Evolutionary conservation across 2,329 filamentous ascomycete genomes (phyloP).

Genomic region (Phaeosphaeria sp.): DNA sequence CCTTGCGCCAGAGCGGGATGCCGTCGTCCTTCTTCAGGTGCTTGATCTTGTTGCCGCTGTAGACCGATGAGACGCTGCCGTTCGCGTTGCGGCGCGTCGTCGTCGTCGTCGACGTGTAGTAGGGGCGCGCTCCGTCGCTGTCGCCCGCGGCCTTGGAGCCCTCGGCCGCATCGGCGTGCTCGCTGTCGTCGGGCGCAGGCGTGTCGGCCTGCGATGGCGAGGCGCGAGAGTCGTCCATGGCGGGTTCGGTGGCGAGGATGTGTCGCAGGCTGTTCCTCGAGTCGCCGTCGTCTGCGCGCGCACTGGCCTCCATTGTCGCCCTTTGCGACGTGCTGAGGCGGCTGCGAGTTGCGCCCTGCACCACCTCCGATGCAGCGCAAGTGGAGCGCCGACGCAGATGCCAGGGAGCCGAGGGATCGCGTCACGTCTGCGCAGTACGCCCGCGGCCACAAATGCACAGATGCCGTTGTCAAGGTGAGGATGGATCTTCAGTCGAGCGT

Average conservation of each 20-base stretch:
- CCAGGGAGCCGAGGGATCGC: neutral
- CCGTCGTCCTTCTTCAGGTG: constrained; percentile 90
- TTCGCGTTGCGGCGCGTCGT: constrained; percentile 68
- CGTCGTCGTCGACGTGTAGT: constrained; percentile 58
- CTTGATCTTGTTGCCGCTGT: constrained; percentile 77
- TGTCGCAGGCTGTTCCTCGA: constrained; percentile 49
- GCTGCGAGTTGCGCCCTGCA: neutral
- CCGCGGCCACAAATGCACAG: neutral
- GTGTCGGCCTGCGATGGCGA: constrained; percentile 37
- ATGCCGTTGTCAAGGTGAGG: neutral
- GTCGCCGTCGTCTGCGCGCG: constrained; percentile 43
- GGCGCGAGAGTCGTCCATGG: constrained; percentile 44
- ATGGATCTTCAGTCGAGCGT: neutral
- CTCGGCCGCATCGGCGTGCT: constrained; percentile 36
- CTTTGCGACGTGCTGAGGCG: neutral
- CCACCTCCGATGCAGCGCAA: neutral
- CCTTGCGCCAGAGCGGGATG: constrained; percentile 83
- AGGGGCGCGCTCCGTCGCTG: constrained; percentile 33
- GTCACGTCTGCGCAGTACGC: neutral
- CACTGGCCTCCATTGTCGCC: constrained; percentile 2
- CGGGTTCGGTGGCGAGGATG: constrained; percentile 45
- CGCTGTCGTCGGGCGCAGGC: constrained; percentile 41
- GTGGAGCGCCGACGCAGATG: neutral
- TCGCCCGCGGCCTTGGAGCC: constrained; percentile 35
- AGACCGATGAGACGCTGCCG: constrained; percentile 70